Percentiles rank a stretch among this genome's conserved stretches.
These are phyloP conservation scores for Melampsora abietis-canadensis DNA, from an alignment of 1,284 basidiomycete genomes.

Conservation along the genomic window DNA sequence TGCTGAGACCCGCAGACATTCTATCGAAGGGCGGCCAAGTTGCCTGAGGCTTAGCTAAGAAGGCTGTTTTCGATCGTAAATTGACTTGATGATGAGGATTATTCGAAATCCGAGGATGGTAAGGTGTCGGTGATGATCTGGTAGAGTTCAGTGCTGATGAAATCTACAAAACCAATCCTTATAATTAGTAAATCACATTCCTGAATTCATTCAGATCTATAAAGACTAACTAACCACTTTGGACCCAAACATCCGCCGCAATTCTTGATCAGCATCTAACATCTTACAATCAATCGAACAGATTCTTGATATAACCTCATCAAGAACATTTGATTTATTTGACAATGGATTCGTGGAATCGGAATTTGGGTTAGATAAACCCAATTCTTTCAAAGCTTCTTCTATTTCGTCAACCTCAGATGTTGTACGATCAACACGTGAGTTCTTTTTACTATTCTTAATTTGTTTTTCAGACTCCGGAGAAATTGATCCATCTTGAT, in stretches of 20 bases:
- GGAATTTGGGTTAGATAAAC: background rate
- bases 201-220: background rate
- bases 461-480: background rate
- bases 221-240: slow-evolving; percentile 66
- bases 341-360: background rate
- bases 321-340: background rate
- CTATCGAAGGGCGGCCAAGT: slow-evolving; percentile 55
- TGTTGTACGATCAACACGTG: background rate
- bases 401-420: background rate
- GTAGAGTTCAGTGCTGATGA: slow-evolving; percentile 2
- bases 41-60: slow-evolving; percentile 50
- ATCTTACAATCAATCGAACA: slow-evolving; percentile 65
- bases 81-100: slow-evolving; percentile 49
- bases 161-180: background rate
- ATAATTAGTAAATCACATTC: no score
- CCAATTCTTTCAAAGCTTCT: background rate
- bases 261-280: slow-evolving; percentile 79
- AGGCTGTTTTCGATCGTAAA: slow-evolving; percentile 47
- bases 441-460: background rate
- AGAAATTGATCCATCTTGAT: background rate
- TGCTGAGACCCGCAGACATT: slow-evolving; percentile 10
- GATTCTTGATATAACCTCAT: background rate
- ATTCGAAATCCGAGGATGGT: slow-evolving; percentile 48
- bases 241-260: slow-evolving; percentile 85
- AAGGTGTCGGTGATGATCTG: background rate